These are phyloP conservation scores for Cornus kousa DNA, from an alignment of 148 eudicot species.

Conservation along the genomic window DNA sequence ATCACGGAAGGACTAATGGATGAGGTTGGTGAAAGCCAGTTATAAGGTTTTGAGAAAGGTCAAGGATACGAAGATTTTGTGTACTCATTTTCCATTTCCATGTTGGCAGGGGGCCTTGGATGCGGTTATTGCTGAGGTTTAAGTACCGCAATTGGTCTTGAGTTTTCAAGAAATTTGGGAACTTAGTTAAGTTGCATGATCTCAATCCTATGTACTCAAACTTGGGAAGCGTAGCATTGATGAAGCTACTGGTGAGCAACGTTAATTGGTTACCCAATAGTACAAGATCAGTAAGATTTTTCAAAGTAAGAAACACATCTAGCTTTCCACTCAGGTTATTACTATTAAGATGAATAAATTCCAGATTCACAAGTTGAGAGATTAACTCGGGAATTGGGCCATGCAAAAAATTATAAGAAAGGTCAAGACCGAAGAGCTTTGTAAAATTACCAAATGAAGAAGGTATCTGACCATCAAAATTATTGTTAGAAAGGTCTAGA, in stretches of 20 bases:
- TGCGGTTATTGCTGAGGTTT: no score
- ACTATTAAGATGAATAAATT: not conserved
- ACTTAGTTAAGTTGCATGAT: no score
- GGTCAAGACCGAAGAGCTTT: not conserved
- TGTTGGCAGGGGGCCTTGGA: slow-evolving; percentile 5
- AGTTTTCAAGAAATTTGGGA: no score
- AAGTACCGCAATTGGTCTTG: no score
- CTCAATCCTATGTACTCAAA: not conserved
- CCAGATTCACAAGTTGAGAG: slow-evolving; percentile 6
- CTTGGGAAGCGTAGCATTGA: slow-evolving; percentile 11
- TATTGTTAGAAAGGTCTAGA: not conserved
- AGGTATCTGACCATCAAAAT: slow-evolving; percentile 12
- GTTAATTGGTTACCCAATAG: not conserved
- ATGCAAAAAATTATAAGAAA: slow-evolving; percentile 11
- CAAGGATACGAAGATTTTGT: no score
- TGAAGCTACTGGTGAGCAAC: not conserved
- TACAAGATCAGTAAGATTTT: not conserved
- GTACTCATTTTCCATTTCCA: slow-evolving; percentile 27
- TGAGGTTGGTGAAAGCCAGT: no score
- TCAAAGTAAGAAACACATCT: slow-evolving; percentile 2
- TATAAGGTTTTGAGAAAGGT: no score
- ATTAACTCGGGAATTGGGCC: slow-evolving; percentile 14
- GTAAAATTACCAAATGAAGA: slow-evolving; percentile 15
- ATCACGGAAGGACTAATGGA: slow-evolving; percentile 18
- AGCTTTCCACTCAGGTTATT: slow-evolving; percentile 8